Evolutionary conservation across 345 rosid genomes (phyloP).

Genomic region (Cochlearia excelsa): DNA sequence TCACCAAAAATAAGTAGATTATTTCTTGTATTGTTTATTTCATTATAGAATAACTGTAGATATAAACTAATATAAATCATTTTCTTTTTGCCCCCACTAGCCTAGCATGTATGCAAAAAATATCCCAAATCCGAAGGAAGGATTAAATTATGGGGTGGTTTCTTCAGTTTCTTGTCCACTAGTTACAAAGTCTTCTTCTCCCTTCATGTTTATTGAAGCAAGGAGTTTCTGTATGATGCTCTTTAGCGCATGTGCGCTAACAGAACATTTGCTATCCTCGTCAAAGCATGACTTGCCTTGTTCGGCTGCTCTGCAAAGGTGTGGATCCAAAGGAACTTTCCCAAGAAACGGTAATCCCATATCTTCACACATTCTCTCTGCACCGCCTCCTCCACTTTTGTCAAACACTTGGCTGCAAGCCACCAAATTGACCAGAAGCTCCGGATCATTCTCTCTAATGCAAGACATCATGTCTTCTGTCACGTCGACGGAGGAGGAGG

Average conservation of each 20-base stretch:
- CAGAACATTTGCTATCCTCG: constrained; percentile 51
- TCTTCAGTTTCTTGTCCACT: no score
- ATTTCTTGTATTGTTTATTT: no score
- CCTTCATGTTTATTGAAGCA: constrained; percentile 33
- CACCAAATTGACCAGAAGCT: constrained; percentile 48
- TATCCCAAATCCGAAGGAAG: no score
- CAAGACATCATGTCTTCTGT: constrained; percentile 50
- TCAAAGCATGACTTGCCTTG: constrained; percentile 86
- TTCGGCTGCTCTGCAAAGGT: constrained; percentile 81
- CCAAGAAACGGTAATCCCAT: constrained; percentile 88
- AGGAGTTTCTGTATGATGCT: constrained; percentile 51
- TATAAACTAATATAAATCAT: no score
- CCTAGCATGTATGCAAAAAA: no score
- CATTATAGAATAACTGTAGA: no score
- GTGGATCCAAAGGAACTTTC: constrained; percentile 86
- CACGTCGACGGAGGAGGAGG: constrained; percentile 55
- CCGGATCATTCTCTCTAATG: constrained; percentile 70
- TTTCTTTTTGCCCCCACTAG: no score
- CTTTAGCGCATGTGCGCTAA: constrained; percentile 67
- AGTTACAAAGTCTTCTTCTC: constrained; percentile 4
- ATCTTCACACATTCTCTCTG: constrained; percentile 71
- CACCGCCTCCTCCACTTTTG: constrained; percentile 73
- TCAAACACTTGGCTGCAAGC: constrained; percentile 77
- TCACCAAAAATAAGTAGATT: no score
- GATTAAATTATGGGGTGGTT: no score